Evolutionary conservation across 257 asterid species (phyloP).

Genomic region (Oldenlandia corymbosa): DNA sequence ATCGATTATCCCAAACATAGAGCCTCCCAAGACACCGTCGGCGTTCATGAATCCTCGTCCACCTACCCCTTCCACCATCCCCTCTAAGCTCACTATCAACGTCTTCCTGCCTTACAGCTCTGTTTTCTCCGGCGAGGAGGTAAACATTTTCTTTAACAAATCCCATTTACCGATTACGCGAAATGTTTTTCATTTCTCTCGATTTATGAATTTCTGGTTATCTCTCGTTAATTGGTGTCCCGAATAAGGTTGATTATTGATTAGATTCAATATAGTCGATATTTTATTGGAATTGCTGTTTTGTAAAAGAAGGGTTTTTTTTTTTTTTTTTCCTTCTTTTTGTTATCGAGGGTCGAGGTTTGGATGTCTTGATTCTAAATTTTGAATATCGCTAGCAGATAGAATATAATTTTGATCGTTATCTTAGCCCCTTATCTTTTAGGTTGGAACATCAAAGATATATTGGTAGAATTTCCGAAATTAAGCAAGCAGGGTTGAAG

Average conservation of each 20-base stretch:
- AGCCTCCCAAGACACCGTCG: conserved; percentile 64
- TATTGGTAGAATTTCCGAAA: background rate
- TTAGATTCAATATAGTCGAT: conserved; percentile 1
- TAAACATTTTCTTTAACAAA: conserved; percentile 9
- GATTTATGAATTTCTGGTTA: background rate
- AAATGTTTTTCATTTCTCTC: background rate
- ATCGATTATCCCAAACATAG: conserved; percentile 50
- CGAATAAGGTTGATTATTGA: background rate
- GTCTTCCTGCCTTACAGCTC: conserved; percentile 75
- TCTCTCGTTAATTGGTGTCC: background rate
- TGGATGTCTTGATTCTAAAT: too few species aligned
- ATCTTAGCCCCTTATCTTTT: background rate
- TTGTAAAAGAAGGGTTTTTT: background rate
- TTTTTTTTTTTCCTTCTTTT: background rate
- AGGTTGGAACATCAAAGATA: background rate
- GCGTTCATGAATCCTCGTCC: conserved; percentile 65
- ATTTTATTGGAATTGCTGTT: background rate
- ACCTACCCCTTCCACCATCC: conserved; percentile 57
- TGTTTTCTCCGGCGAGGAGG: conserved; percentile 58
- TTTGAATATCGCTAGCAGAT: background rate
- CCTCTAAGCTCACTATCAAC: conserved; percentile 78
- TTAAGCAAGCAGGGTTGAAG: background rate
- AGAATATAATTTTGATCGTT: background rate
- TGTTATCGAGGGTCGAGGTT: background rate
- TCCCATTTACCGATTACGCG: background rate